Evolutionary conservation across 2,329 filamentous ascomycete genomes (phyloP).

Genomic region (Elsinoe australis): DNA sequence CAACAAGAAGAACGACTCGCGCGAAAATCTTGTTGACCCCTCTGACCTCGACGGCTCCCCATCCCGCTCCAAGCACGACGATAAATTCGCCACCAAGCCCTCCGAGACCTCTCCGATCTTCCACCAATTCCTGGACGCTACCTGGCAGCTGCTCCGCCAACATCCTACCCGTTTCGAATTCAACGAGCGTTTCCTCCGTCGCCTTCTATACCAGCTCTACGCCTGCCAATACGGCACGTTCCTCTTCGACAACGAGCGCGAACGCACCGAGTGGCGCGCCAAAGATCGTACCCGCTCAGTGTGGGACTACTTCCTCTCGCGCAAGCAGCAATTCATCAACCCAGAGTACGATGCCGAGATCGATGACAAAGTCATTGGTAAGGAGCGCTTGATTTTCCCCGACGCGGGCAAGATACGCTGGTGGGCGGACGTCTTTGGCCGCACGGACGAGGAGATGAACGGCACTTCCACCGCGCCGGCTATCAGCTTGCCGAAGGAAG

Average conservation of each 20-base stretch:
- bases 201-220: constrained; percentile 86
- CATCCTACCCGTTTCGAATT: constrained; percentile 87
- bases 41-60: constrained; percentile 29
- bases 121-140: constrained; percentile 92
- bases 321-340: constrained; percentile 75
- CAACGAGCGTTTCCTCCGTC: constrained; percentile 84
- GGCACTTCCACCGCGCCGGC: constrained; percentile 26
- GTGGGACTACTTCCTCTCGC: constrained; percentile 89
- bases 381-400: constrained; percentile 79
- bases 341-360: constrained; percentile 65
- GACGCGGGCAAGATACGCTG: constrained; percentile 68
- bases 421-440: constrained; percentile 86
- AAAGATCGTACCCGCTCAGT: constrained; percentile 55
- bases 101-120: constrained; percentile 94
- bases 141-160: constrained; percentile 82
- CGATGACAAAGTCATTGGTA: constrained; percentile 71
- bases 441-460: constrained; percentile 91
- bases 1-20: constrained; percentile 65
- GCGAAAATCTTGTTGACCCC: constrained; percentile 43
- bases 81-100: constrained; percentile 65
- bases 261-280: constrained; percentile 37
- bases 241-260: constrained; percentile 88
- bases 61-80: constrained; percentile 38
- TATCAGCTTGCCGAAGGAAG: constrained; percentile 19
- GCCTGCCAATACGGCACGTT: constrained; percentile 97